Percentiles rank a stretch among this genome's conserved stretches.
Conservation (phyloP, 805 yeast species). For the Cyberlindnera suaveolens region DNA sequence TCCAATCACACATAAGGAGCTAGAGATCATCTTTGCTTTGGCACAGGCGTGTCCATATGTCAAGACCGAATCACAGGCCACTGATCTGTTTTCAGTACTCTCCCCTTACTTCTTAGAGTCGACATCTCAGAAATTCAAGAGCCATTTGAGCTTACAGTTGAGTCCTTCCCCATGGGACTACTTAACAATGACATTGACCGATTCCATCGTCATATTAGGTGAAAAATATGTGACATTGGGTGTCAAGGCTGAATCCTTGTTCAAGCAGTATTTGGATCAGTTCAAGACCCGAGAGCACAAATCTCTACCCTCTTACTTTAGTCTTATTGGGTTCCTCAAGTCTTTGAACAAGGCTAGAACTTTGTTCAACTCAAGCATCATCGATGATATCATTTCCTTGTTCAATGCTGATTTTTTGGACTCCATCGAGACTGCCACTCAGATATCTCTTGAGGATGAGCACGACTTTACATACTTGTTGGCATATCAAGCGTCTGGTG, state of each 20-base stretch:
- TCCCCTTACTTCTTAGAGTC: slow-evolving; percentile 43
- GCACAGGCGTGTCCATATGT: slow-evolving; percentile 30
- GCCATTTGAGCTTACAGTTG: slow-evolving; percentile 27
- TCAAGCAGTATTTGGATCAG: slow-evolving; percentile 23
- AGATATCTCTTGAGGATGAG: slow-evolving; percentile 27
- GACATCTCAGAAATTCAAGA: slow-evolving; percentile 43
- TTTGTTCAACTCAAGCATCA: slow-evolving; percentile 15
- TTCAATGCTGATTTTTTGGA: slow-evolving; percentile 14
- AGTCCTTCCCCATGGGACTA: slow-evolving; percentile 35
- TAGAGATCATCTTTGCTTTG: slow-evolving; percentile 49
- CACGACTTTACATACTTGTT: slow-evolving; percentile 26
- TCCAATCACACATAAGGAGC: slow-evolving; percentile 39
- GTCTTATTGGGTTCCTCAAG: slow-evolving; percentile 33
- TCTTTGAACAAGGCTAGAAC: slow-evolving; percentile 22
- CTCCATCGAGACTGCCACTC: slow-evolving; percentile 23
- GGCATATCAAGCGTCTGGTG: slow-evolving; percentile 30
- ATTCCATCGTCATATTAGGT: slow-evolving; percentile 24
- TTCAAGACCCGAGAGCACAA: slow-evolving; percentile 10
- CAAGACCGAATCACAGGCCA: slow-evolving; percentile 32
- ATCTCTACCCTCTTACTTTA: slow-evolving; percentile 23
- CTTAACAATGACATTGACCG: slow-evolving; percentile 29
- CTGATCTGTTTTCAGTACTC: slow-evolving; percentile 34
- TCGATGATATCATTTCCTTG: slow-evolving; percentile 21
- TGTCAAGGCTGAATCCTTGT: slow-evolving; percentile 13
- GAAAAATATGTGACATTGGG: slow-evolving; percentile 24